Evolutionary conservation across 2,329 filamentous ascomycete genomes (phyloP).

Genomic region (Mycosphaerella sp.): DNA sequence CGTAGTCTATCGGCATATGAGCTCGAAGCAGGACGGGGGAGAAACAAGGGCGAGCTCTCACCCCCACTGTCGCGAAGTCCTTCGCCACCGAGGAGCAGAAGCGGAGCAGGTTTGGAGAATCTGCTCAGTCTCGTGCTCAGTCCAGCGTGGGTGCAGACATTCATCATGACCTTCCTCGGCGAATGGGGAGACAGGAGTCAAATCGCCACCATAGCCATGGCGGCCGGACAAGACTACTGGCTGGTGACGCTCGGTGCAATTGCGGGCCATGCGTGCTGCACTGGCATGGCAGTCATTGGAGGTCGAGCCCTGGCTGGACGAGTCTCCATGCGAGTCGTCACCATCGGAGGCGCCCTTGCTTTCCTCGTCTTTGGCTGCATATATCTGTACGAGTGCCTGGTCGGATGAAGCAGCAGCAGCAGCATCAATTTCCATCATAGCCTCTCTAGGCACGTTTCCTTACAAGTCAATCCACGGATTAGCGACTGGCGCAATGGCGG

Average conservation of each 20-base stretch:
- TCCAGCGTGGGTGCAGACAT: slow-evolving; percentile 97
- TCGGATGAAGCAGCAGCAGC: slow-evolving; percentile 11
- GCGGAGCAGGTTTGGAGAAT: slow-evolving; percentile 64
- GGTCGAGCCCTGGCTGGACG: slow-evolving; percentile 86
- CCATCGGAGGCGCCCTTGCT: slow-evolving; percentile 79
- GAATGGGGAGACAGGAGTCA: slow-evolving; percentile 98
- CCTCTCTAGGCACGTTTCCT: not conserved
- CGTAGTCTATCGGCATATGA: slow-evolving; percentile 51
- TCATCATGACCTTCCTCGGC: slow-evolving; percentile 96
- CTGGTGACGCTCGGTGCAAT: slow-evolving; percentile 91
- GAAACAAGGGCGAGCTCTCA: slow-evolving; percentile 22
- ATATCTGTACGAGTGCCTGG: slow-evolving; percentile 65
- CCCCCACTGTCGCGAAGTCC: slow-evolving; percentile 27
- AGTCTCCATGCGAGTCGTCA: slow-evolving; percentile 94
- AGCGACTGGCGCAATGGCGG: not conserved
- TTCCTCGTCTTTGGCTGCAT: slow-evolving; percentile 90
- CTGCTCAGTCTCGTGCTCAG: slow-evolving; percentile 81
- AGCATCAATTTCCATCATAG: not conserved
- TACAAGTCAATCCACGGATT: not conserved
- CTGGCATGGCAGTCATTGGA: slow-evolving; percentile 82
- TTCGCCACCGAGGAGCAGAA: slow-evolving; percentile 23
- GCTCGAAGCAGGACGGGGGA: slow-evolving; percentile 44
- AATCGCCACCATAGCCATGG: slow-evolving; percentile 98
- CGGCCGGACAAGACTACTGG: slow-evolving; percentile 97
- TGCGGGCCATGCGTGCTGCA: slow-evolving; percentile 81